These are phyloP conservation scores for Suhomyces emberorum DNA, from an alignment of 805 yeast genomes.

Conservation along the genomic window DNA sequence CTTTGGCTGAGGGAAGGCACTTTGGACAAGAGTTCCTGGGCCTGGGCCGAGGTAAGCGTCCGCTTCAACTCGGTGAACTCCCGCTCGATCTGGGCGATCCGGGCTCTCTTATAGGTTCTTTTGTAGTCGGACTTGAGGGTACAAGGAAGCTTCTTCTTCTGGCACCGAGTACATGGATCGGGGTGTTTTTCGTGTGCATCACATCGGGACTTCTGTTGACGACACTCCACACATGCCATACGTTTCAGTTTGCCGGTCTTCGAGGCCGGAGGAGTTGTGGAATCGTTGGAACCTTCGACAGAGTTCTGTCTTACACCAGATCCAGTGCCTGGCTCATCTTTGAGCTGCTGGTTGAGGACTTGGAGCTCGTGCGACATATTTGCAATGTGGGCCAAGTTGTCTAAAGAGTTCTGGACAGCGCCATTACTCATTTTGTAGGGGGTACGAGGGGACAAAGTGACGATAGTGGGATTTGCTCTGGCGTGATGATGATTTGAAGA, in stretches of 20 bases:
- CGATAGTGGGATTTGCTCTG: not conserved
- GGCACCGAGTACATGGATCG: conserved; percentile 78
- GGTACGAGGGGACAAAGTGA: not conserved
- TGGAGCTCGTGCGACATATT: conserved; percentile 42
- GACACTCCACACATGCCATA: conserved; percentile 92
- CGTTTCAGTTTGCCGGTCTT: conserved; percentile 38
- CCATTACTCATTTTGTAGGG: conserved; percentile 9
- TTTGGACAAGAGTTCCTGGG: conserved; percentile 26
- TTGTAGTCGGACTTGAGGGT: conserved; percentile 77
- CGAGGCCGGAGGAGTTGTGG: conserved; percentile 8
- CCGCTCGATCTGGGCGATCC: conserved; percentile 77
- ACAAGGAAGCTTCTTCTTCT: conserved; percentile 66
- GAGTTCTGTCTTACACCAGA: not conserved
- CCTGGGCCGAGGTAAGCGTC: conserved; percentile 39
- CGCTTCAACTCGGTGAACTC: conserved; percentile 70
- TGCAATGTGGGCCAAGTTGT: conserved; percentile 42
- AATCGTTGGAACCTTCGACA: not conserved
- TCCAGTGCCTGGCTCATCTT: conserved; percentile 9
- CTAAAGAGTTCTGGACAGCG: conserved; percentile 28
- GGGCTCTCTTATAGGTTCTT: conserved; percentile 84
- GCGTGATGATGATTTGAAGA: not conserved
- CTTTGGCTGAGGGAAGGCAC: conserved; percentile 18
- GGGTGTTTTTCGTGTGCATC: conserved; percentile 80
- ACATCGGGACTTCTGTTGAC: conserved; percentile 92
- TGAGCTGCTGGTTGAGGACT: conserved; percentile 25